These are phyloP conservation scores for Gracilaria caudata DNA, from an alignment of 23 red algal species.

Conservation along the genomic window DNA sequence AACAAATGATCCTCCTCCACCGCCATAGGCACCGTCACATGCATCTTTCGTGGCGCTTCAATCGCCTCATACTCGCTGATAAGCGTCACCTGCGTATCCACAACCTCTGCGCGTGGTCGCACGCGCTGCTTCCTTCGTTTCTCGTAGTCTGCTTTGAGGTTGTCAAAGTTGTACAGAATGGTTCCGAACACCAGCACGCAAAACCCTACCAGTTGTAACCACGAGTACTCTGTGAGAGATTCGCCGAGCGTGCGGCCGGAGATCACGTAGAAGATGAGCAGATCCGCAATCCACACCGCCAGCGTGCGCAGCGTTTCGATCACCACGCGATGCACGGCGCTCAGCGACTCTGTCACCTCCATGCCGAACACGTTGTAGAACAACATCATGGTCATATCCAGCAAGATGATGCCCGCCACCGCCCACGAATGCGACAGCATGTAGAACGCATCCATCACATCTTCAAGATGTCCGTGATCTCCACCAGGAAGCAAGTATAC, in stretches of 20 bases:
- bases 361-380: slow-evolving; percentile 94
- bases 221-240: slow-evolving; percentile 81
- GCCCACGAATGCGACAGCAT: slow-evolving; percentile 82
- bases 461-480: slow-evolving; percentile 84
- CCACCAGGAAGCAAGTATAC: slow-evolving; percentile 84
- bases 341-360: slow-evolving; percentile 86
- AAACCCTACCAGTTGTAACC: slow-evolving; percentile 84
- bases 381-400: slow-evolving; percentile 87
- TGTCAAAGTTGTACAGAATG: slow-evolving; percentile 76
- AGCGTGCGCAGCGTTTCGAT: slow-evolving; percentile 96
- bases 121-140: background rate
- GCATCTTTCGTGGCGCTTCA: background rate
- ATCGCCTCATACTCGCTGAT: slow-evolving; percentile 10
- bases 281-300: slow-evolving; percentile 90
- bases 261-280: slow-evolving; percentile 87
- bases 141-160: slow-evolving; percentile 50
- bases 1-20: background rate
- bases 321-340: slow-evolving; percentile 86
- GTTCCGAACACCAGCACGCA: slow-evolving; percentile 83
- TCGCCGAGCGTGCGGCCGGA: slow-evolving; percentile 80
- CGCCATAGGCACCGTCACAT: background rate
- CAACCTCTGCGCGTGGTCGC: background rate
- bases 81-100: background rate
- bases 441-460: slow-evolving; percentile 81
- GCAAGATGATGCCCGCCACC: slow-evolving; percentile 66